These are phyloP conservation scores for Takakia lepidozioides DNA, from an alignment of 225 moss, liverwort and hornwort genomes.

Conservation along the genomic window DNA sequence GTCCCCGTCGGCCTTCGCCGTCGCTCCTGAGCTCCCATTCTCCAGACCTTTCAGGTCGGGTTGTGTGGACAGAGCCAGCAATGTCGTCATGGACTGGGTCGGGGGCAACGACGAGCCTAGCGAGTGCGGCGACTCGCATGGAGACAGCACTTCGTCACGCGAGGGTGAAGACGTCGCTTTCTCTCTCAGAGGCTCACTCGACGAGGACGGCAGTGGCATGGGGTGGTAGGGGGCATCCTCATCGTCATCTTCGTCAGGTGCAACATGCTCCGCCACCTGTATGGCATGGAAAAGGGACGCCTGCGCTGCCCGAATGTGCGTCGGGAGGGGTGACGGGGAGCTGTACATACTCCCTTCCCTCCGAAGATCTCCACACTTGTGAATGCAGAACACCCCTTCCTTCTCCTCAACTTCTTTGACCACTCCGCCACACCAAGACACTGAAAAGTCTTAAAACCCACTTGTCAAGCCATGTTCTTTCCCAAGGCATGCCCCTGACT, in stretches of 20 bases:
- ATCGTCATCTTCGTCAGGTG: slow-evolving; percentile 6
- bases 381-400: too few relatives aligned
- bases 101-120: slow-evolving; percentile 10
- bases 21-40: slow-evolving; percentile 40
- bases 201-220: slow-evolving; percentile 18
- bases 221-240: slow-evolving; percentile 2
- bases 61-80: slow-evolving; percentile 14
- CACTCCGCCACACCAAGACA: too few relatives aligned
- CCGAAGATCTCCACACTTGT: too few relatives aligned
- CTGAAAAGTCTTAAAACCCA: too few relatives aligned
- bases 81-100: slow-evolving; percentile 26
- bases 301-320: slow-evolving; percentile 12
- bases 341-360: slow-evolving; percentile 13
- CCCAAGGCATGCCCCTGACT: too few relatives aligned
- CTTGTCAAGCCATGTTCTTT: too few relatives aligned
- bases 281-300: slow-evolving; percentile 11
- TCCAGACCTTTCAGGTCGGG: slow-evolving; percentile 23
- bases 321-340: slow-evolving; percentile 14
- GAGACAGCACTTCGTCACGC: too few relatives aligned
- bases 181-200: slow-evolving; percentile 12
- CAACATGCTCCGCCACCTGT: slow-evolving; percentile 8
- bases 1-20: slow-evolving; percentile 42
- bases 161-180: too few relatives aligned
- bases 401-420: too few relatives aligned
- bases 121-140: slow-evolving; percentile 9